Evolutionary conservation across 352 stramenopile genomes (phyloP), one percentile per base, ranked within the genome.

Genomic region (Globisporangium alternatum): DNA sequence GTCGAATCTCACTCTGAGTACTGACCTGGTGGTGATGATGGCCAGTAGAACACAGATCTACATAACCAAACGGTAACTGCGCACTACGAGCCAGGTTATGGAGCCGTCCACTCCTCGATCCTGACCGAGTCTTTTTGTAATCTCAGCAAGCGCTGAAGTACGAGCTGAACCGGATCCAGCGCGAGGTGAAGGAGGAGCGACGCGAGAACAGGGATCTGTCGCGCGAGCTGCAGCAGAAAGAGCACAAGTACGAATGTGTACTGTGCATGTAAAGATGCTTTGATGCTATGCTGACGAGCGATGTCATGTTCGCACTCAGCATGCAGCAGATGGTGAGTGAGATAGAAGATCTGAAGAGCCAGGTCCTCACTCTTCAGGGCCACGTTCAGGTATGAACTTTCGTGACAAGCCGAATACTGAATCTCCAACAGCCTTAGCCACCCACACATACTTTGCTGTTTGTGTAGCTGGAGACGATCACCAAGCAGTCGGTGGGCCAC

Each of bases 381-480:
- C 77, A 90, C 35, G 47, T 86, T 47, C 78, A 88, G 74, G 80
- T 81, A 56, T 57, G 19, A n/a, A 28, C 5, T 17, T 10, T 22
- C 5, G 17, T 39, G 8, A 19, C n/a, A 9, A n/a, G 19, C 3
- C n/a, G 21, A 25, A 15, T 17, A 5, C n/a, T 21, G 15, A 47
- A 47, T 41, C 5, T 21, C 41, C 41, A 13, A 49, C 19, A 6
- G 17, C 41, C 31, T 25, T 5, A 25, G n/a, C n/a, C 43, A 49
- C 19, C 5, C 43, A 12, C 43, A 21, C 17, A 28, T 45, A 28
- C 25, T 13, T 1, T 41, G 6, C 1, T 39, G 33, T 31, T 10
- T 56, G 5, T 15, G 28, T 45, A 89, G 77, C 65, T 88, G 37
- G 79, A 90, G 54, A 39, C 66, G n/a, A 69, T 88, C 52, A 72